Conservation (phyloP, 345 rosid genomes). For the Camelina sativa region DNA sequence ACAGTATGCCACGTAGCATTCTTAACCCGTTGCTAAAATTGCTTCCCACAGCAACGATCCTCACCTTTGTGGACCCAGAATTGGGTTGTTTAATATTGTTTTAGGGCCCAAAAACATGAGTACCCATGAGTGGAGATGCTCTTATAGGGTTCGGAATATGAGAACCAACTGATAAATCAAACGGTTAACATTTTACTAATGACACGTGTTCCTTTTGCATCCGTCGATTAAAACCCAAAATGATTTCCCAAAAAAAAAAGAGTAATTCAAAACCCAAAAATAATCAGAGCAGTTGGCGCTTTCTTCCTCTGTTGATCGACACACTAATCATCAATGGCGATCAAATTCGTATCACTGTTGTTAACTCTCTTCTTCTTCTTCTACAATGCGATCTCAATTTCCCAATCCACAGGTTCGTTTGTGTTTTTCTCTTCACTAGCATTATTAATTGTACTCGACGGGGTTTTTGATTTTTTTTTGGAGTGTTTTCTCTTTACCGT, state of each 20-base stretch:
- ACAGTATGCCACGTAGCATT: too few relatives aligned
- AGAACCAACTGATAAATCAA: slow-evolving; percentile 21
- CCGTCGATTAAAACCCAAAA: too few relatives aligned
- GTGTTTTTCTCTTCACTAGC: background rate
- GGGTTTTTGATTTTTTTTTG: too few relatives aligned
- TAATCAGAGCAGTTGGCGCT: slow-evolving; percentile 30
- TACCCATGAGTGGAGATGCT: too few relatives aligned
- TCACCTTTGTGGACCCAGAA: too few relatives aligned
- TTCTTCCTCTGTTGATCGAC: background rate
- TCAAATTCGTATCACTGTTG: slow-evolving; percentile 2
- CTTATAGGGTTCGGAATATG: too few relatives aligned
- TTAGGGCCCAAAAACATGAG: too few relatives aligned
- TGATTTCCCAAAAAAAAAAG: background rate
- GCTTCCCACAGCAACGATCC: too few relatives aligned
- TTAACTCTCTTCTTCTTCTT: slow-evolving; percentile 8
- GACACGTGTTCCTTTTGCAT: too few relatives aligned
- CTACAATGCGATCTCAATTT: slow-evolving; percentile 13
- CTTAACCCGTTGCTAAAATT: too few relatives aligned
- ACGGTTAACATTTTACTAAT: too few relatives aligned
- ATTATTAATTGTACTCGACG: background rate
- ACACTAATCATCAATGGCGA: slow-evolving; percentile 39
- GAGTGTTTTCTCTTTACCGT: slow-evolving; percentile 16
- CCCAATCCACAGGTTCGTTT: slow-evolving; percentile 40
- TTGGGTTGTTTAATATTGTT: too few relatives aligned
- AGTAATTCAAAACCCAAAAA: background rate